These are phyloP conservation scores for Crithidia brevicula DNA, from an alignment of 208 protist genomes.

Conservation along the genomic window DNA sequence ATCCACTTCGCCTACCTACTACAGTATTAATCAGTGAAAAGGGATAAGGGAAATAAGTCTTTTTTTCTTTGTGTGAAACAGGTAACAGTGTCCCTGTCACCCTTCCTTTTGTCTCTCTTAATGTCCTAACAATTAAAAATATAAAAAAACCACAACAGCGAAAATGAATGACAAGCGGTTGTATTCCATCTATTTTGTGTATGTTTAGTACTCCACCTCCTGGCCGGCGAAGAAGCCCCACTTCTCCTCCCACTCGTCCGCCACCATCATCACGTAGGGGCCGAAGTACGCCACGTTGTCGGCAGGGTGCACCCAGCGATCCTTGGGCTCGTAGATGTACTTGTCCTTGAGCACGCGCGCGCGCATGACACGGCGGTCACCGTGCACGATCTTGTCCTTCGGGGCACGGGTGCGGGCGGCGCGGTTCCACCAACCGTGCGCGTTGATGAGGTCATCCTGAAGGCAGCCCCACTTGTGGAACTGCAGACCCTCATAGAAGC, in stretches of 20 bases:
- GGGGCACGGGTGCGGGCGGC: conserved; percentile 84
- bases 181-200: too few relatives aligned
- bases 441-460: conserved; percentile 92
- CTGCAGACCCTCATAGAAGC: conserved; percentile 88
- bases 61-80: conserved; percentile 2
- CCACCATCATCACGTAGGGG: conserved; percentile 93
- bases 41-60: conserved; percentile 15
- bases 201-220: conserved; percentile 88
- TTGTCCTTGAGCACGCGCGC: conserved; percentile 89
- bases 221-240: conserved; percentile 93
- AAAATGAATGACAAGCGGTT: too few relatives aligned
- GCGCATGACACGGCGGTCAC: conserved; percentile 88
- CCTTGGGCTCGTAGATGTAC: conserved; percentile 92
- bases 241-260: conserved; percentile 94
- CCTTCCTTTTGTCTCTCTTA: conserved; percentile 7
- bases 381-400: conserved; percentile 89
- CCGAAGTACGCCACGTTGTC: conserved; percentile 93
- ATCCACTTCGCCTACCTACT: conserved; percentile 21
- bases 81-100: too few relatives aligned
- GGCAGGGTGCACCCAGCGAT: conserved; percentile 89
- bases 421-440: conserved; percentile 90
- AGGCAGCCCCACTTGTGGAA: conserved; percentile 91
- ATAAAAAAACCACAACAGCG: not conserved
- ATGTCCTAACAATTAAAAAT: conserved; percentile 21
- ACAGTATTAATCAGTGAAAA: conserved; percentile 13